phyloP scores from a whole-genome alignment of 345 rosid species.

The Gossypium stocksii region DNA sequence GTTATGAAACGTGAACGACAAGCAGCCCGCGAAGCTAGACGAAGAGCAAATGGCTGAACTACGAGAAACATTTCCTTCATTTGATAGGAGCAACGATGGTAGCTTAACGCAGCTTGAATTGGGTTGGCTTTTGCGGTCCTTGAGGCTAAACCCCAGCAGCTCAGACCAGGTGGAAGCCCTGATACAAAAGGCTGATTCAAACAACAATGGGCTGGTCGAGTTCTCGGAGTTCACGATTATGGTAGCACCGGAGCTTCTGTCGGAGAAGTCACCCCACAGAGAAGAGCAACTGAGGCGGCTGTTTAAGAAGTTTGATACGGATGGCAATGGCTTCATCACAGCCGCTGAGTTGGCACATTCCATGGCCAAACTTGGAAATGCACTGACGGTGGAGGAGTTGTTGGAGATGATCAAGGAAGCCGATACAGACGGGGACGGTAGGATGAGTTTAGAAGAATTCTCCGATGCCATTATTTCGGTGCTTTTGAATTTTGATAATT shows the following conservation, averaged over 20 bases:
- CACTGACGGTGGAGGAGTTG: slow-evolving; percentile 71
- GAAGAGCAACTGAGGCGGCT: slow-evolving; percentile 63
- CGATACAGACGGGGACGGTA: slow-evolving; percentile 85
- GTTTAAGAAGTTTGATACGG: slow-evolving; percentile 71
- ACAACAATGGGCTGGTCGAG: slow-evolving; percentile 80
- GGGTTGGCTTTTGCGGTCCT: slow-evolving; percentile 76
- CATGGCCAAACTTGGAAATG: slow-evolving; percentile 83
- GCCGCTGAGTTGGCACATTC: slow-evolving; percentile 84
- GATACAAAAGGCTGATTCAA: slow-evolving; percentile 70
- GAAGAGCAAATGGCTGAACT: slow-evolving; percentile 77
- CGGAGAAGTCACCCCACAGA: slow-evolving; percentile 63
- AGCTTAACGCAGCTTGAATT: slow-evolving; percentile 86
- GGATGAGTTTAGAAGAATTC: slow-evolving; percentile 77
- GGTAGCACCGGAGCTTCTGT: slow-evolving; percentile 72
- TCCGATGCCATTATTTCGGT: slow-evolving; percentile 70
- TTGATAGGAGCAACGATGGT: slow-evolving; percentile 82
- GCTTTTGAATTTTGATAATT: slow-evolving; percentile 88
- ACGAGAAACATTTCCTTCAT: slow-evolving; percentile 75
- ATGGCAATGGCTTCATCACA: slow-evolving; percentile 73
- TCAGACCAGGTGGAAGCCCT: slow-evolving; percentile 64
- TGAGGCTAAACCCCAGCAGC: slow-evolving; percentile 72
- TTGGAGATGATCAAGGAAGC: slow-evolving; percentile 96
- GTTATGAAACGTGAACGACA: slow-evolving; percentile 41
- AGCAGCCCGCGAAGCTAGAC: slow-evolving; percentile 49
- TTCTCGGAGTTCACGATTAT: slow-evolving; percentile 77